Evolutionary conservation across 2,329 filamentous ascomycete species (phyloP), one percentile per base, ranked within the genome.

Genomic region (Microcera coccophila): DNA sequence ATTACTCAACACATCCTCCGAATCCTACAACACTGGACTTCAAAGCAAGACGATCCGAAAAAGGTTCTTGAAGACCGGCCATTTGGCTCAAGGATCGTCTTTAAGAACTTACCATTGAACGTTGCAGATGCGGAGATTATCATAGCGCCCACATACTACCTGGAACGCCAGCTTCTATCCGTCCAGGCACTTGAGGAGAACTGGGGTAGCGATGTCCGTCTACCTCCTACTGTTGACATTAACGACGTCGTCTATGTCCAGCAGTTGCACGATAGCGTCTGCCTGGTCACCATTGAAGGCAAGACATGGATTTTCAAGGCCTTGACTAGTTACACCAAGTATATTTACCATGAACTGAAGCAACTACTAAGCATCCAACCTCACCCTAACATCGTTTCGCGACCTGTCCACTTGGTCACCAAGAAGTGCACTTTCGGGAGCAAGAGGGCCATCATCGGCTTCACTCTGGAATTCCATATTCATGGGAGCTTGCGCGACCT

Each of bases 341-440:
- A 76, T 53, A 65, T 83, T 28, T 82, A 82, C 55, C 76, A 81
- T 51, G 79, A 83, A 59, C 66, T 83, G 15, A 73, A 73, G 41
- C 70, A 73, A 18, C 69, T 83, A 2, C 71, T 81, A 40, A 68
- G 60, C 20, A 67, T 81, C 35, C 63, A 70, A 20, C 65, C 72
- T 3, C 78, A 83, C 52, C 64, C 66, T 2, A 74, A 78, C 56
- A 62, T 82, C 43, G 72, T 82, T 37, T 61, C 69, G 18, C 63
- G 65, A 8, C 79, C 79, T 9, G 60, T 66, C 7, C 73, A 79
- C 44, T 60, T 83, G 20, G 66, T 82, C 33, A 78, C 70, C 18
- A 82, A 82, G 54, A 66, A 61, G 40, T 75, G 73, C 54, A 66
- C 66, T 16, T 81, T 82, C 53, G 79, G 79, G 5, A 69, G 66